phyloP scores from a whole-genome alignment of 2,329 filamentous ascomycete species.

The Neurospora crassa region DNA sequence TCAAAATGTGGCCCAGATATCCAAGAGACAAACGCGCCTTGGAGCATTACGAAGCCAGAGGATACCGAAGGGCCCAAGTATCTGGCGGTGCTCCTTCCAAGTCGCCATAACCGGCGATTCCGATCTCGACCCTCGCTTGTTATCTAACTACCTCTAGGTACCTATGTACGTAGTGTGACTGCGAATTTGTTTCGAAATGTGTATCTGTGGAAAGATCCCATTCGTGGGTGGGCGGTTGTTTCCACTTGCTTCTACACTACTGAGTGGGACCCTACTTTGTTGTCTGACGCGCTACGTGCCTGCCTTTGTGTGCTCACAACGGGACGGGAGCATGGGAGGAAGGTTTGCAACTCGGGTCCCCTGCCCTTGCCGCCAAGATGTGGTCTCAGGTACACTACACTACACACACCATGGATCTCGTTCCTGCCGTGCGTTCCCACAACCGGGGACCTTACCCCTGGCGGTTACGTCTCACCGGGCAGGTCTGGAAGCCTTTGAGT shows the following conservation, averaged over 20 bases:
- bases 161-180: background rate
- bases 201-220: background rate
- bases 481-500: background rate
- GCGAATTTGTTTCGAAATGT: background rate
- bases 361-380: background rate
- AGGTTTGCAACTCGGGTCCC: background rate
- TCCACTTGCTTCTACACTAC: background rate
- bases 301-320: background rate
- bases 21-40: background rate
- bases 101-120: background rate
- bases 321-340: background rate
- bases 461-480: background rate
- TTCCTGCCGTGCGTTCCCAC: background rate
- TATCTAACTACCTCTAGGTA: background rate
- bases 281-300: background rate
- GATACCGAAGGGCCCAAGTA: background rate
- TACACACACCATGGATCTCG: background rate
- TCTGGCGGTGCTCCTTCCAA: background rate
- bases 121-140: background rate
- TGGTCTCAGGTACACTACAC: background rate
- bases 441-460: background rate
- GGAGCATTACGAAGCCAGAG: background rate
- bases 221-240: background rate
- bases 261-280: background rate
- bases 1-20: background rate